phyloP scores from a whole-genome alignment of 2,329 filamentous ascomycete species.

The Didymosphaeria variabile region DNA sequence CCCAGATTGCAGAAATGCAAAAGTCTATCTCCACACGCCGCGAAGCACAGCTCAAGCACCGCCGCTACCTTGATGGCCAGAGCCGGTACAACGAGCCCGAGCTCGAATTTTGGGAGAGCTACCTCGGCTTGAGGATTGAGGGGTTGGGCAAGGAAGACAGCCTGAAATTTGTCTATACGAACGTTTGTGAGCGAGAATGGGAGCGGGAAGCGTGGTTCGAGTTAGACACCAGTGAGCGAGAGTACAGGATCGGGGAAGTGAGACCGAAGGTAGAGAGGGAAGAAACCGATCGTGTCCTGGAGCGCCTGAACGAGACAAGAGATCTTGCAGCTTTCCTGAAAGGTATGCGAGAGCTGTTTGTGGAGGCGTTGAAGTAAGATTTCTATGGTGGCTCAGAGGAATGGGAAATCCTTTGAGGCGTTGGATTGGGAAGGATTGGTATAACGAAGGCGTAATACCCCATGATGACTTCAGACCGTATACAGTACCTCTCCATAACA shows the following conservation, averaged over 20 bases:
- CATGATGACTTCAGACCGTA: constrained; percentile 5
- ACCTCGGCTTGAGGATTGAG: constrained; percentile 87
- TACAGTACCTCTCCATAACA: no score
- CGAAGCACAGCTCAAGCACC: constrained; percentile 76
- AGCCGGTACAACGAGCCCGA: constrained; percentile 90
- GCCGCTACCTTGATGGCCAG: constrained; percentile 81
- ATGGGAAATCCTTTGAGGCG: neutral
- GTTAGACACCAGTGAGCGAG: constrained; percentile 78
- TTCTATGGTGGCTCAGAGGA: neutral
- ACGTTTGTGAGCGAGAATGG: constrained; percentile 87
- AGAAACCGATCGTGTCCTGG: constrained; percentile 77
- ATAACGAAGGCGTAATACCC: constrained; percentile 16
- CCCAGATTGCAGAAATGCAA: constrained; percentile 71
- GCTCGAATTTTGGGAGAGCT: constrained; percentile 94
- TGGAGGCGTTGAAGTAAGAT: constrained; percentile 60
- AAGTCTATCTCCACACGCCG: constrained; percentile 73
- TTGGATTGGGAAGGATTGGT: neutral
- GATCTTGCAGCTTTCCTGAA: constrained; percentile 78
- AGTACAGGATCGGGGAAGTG: constrained; percentile 85
- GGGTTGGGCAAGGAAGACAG: constrained; percentile 84
- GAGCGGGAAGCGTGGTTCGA: constrained; percentile 94
- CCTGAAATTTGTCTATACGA: constrained; percentile 88
- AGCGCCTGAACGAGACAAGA: constrained; percentile 81
- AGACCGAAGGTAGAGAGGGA: constrained; percentile 84
- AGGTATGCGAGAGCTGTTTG: constrained; percentile 82